phyloP scores from a whole-genome alignment of 148 eudicot species.

The Diospyros lotus region DNA sequence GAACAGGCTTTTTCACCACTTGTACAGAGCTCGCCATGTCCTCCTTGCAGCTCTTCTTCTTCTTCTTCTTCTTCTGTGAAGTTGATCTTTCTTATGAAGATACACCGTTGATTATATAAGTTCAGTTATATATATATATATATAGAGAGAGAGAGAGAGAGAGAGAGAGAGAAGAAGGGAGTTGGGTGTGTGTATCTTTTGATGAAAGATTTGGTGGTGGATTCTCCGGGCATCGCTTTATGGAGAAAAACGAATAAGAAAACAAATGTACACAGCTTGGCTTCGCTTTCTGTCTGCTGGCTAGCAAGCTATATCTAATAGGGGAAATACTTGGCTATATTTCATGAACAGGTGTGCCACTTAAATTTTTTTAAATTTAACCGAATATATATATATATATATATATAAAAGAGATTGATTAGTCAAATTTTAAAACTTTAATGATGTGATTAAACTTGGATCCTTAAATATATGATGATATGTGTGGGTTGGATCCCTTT shows the following conservation, averaged over 20 bases:
- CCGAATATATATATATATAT: background rate
- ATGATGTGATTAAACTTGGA: background rate
- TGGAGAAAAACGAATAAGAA: conserved; percentile 8
- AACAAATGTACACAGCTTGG: conserved; percentile 25
- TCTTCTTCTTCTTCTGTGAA: background rate
- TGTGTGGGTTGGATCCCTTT: too few species aligned
- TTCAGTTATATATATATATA: conserved; percentile 7
- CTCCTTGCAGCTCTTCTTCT: background rate
- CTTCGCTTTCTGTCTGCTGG: conserved; percentile 28
- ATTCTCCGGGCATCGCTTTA: conserved; percentile 43
- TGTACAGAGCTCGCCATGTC: conserved; percentile 33
- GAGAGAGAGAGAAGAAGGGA: background rate
- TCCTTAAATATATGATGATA: too few species aligned
- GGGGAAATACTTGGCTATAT: background rate
- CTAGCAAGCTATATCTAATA: conserved; percentile 5
- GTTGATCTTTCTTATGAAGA: background rate
- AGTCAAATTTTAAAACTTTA: background rate
- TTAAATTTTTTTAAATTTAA: background rate
- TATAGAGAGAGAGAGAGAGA: background rate
- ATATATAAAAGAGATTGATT: background rate
- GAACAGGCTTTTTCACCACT: conserved; percentile 51
- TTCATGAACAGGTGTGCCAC: background rate
- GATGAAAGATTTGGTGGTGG: conserved; percentile 40
- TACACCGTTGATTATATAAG: background rate
- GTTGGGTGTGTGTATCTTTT: conserved; percentile 15